phyloP scores from a whole-genome alignment of 768 basidiomycete species.

The Lentinula edodes region DNA sequence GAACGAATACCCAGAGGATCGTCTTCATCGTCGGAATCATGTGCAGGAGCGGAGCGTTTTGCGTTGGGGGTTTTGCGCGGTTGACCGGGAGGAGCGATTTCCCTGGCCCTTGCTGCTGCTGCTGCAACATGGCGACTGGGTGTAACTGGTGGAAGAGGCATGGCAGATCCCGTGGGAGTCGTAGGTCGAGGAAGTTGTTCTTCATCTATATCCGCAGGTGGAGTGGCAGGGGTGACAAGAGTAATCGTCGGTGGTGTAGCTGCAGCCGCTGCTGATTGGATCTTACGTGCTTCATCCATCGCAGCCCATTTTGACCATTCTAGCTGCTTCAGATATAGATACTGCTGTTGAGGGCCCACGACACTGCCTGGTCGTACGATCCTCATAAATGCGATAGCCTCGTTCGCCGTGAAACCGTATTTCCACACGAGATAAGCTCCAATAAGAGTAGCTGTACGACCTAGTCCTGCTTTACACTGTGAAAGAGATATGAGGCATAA shows the following conservation, averaged over 20 bases:
- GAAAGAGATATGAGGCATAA: constrained; percentile 8
- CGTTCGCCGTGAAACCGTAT: constrained; percentile 92
- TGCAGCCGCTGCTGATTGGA: constrained; percentile 27
- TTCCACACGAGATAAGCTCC: constrained; percentile 99
- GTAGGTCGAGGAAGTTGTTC: constrained; percentile 39
- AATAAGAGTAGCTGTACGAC: constrained; percentile 93
- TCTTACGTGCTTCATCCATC: constrained; percentile 66
- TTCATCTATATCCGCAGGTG: constrained; percentile 73
- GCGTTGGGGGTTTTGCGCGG: constrained; percentile 83
- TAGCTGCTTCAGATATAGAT: constrained; percentile 90
- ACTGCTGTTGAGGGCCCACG: constrained; percentile 91
- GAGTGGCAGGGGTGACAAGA: constrained; percentile 70
- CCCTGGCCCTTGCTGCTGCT: constrained; percentile 64
- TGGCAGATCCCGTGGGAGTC: constrained; percentile 34
- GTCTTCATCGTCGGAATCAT: constrained; percentile 66
- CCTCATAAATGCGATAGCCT: constrained; percentile 98
- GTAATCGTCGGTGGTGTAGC: constrained; percentile 26
- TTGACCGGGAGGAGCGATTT: constrained; percentile 74
- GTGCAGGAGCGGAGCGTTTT: constrained; percentile 51
- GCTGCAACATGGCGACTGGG: constrained; percentile 71
- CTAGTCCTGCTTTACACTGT: constrained; percentile 95
- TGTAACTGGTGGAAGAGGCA: constrained; percentile 65
- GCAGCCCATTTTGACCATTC: constrained; percentile 95
- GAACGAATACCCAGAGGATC: neutral
- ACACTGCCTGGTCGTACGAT: constrained; percentile 93